Evolutionary conservation across 176 grass and related monocot species (phyloP).

Genomic region (Echinochloa phyllopogon): DNA sequence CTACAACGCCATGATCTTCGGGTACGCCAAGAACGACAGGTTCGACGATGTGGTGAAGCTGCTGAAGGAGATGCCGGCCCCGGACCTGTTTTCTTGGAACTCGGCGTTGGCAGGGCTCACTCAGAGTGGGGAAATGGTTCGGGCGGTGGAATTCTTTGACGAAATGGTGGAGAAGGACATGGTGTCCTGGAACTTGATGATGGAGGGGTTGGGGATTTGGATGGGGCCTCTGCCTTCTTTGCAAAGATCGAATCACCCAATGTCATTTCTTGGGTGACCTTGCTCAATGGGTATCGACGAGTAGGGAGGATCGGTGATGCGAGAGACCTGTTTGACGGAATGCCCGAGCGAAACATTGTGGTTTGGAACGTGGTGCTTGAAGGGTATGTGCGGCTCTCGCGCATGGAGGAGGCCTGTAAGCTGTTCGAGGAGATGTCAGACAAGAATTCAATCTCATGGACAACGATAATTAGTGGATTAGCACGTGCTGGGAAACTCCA

Average conservation of each 20-base stretch:
- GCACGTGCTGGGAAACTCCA: constrained; percentile 49
- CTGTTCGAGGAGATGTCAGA: constrained; percentile 57
- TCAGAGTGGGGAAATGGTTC: constrained; percentile 40
- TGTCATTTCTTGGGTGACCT: constrained; percentile 66
- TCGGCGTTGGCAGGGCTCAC: constrained; percentile 49
- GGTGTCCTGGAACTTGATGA: constrained; percentile 69
- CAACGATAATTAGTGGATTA: constrained; percentile 55
- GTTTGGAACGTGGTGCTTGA: constrained; percentile 68
- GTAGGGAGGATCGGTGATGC: constrained; percentile 46
- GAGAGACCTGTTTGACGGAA: constrained; percentile 55
- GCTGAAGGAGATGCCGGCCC: constrained; percentile 44
- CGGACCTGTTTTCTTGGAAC: constrained; percentile 58
- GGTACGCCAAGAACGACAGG: constrained; percentile 58
- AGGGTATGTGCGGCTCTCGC: constrained; percentile 40
- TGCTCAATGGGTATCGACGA: constrained; percentile 58
- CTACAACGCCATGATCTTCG: constrained; percentile 73
- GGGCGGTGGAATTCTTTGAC: constrained; percentile 45
- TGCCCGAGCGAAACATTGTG: constrained; percentile 55
- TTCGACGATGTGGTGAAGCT: constrained; percentile 49
- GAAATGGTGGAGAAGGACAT: constrained; percentile 53
- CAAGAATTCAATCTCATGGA: constrained; percentile 62
- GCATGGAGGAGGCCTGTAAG: constrained; percentile 45
- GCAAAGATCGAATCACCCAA: constrained; percentile 49
- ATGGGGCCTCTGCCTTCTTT: constrained; percentile 45
- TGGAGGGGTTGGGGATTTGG: constrained; percentile 61